These are phyloP conservation scores for Crinitomyces ghanaensis DNA, from an alignment of 805 yeast species.

Conservation along the genomic window DNA sequence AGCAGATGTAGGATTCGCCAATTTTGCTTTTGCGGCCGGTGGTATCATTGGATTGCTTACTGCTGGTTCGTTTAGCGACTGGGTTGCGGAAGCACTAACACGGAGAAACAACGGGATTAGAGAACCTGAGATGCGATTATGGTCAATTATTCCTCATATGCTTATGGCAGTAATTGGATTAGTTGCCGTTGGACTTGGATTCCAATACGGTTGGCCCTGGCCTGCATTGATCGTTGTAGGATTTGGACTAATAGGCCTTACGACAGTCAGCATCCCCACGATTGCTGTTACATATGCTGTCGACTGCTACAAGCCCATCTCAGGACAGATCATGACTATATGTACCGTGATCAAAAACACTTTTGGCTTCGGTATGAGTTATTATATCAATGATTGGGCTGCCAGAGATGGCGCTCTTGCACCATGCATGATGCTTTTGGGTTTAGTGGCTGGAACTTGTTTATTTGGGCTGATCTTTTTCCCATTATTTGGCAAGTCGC, in stretches of 20 bases:
- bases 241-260: slow-evolving; percentile 2
- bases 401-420: background rate
- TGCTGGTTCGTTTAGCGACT: slow-evolving; percentile 6
- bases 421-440: too few relatives aligned
- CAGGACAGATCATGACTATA: slow-evolving; percentile 4
- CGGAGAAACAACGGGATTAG: slow-evolving; percentile 5
- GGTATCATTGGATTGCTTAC: slow-evolving; percentile 5
- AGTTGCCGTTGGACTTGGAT: slow-evolving; percentile 4
- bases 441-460: too few relatives aligned
- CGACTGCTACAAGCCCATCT: slow-evolving; percentile 5
- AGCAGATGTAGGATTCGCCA: slow-evolving; percentile 4
- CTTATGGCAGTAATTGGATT: background rate
- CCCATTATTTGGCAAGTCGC: too few relatives aligned
- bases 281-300: slow-evolving; percentile 7
- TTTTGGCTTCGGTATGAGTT: slow-evolving; percentile 1
- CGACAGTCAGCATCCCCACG: slow-evolving; percentile 1
- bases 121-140: slow-evolving; percentile 8
- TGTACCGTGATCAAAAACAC: slow-evolving; percentile 4
- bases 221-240: slow-evolving; percentile 5
- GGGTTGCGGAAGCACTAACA: slow-evolving; percentile 2
- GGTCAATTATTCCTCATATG: slow-evolving; percentile 4
- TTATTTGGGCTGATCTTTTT: too few relatives aligned
- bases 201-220: slow-evolving; percentile 2
- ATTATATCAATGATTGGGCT: background rate
- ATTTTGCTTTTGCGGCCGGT: slow-evolving; percentile 5